Base-by-base conservation (phyloP, 371 early-diverging fungal genomes). In the Mucor piriformis region DNA sequence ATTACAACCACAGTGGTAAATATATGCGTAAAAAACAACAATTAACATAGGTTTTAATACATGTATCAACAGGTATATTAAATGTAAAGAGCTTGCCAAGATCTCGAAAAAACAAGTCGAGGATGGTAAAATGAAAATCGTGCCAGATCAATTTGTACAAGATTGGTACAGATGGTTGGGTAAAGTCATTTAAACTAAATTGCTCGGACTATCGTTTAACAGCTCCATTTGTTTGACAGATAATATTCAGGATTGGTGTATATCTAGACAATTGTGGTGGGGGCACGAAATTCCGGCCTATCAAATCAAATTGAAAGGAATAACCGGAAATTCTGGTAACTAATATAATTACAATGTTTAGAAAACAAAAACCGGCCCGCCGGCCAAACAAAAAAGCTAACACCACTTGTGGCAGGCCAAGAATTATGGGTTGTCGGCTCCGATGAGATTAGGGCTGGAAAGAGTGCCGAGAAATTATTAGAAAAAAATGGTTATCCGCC, bases 201-300 rank as follows among this genome's bases (percentile, higher is more conserved):
- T 10, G 13, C 5, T 13, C 12, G 7, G 23, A 11, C 18, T 25
- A 8, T 46, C 24, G 12, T 46, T 46, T 24, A 46, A 13, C 10
- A n/a, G n/a, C n/a, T 23, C 12, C 10, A 33, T 33, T 18, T 6
- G 34, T 33, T 52, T 57, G 16, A 58, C 57, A 74, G 91, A 91
- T 54, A 94, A 93, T 63, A 92, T 92, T 47, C 91, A 95, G 67
- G 99, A 99, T 74, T 99, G 99, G 99, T 99, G 98, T 61, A 89
- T 97, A 33, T 97, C 97, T 10, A 85, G 99, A 46, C 99, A 99
- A 74, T 75, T 99, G 47, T 99, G 99, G 98, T 99, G 99, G 99
- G 99, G 99, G 15, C 99, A 99, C 69, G 87, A 93, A 48, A 92
- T 99, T 57, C 99, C 99, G n/a, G 97, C 98, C 2, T 99, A 97